Evolutionary conservation across 306 rosid genomes (phyloP).

Genomic region (Acacia confusa): DNA sequence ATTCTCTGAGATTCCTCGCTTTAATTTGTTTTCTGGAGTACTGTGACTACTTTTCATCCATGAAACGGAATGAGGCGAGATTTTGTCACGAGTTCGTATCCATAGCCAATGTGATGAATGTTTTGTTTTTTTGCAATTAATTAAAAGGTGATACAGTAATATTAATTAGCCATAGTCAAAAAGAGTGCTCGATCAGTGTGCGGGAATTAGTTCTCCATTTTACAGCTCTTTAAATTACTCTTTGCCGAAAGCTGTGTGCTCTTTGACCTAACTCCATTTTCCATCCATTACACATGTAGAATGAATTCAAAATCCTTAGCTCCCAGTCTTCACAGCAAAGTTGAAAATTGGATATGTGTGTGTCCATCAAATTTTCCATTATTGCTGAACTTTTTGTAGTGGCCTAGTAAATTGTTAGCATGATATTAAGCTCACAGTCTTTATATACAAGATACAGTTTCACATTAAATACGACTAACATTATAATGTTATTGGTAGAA

Average conservation of each 20-base stretch:
- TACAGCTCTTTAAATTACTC: conserved; percentile 25
- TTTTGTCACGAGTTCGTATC: conserved; percentile 8
- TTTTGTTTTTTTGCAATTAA: background rate
- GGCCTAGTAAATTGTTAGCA: background rate
- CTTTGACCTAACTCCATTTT: conserved; percentile 19
- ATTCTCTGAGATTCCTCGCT: background rate
- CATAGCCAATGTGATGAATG: background rate
- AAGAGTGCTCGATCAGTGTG: conserved; percentile 14
- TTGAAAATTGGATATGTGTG: background rate
- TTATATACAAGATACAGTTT: background rate
- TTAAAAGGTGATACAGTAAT: background rate
- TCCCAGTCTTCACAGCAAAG: background rate
- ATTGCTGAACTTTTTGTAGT: background rate
- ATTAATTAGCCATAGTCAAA: conserved; percentile 4
- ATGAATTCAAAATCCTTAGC: background rate
- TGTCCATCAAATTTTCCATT: background rate
- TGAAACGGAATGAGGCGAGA: conserved; percentile 7
- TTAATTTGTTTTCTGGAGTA: conserved; percentile 1
- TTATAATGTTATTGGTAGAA: background rate
- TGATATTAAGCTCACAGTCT: background rate
- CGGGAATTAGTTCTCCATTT: conserved; percentile 19
- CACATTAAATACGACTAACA: background rate
- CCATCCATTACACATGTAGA: background rate
- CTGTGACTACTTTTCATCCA: conserved; percentile 1
- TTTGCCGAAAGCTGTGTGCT: conserved; percentile 41